Evolutionary conservation across 2,329 filamentous ascomycete genomes (phyloP).

Genomic region (Neurospora sp.): DNA sequence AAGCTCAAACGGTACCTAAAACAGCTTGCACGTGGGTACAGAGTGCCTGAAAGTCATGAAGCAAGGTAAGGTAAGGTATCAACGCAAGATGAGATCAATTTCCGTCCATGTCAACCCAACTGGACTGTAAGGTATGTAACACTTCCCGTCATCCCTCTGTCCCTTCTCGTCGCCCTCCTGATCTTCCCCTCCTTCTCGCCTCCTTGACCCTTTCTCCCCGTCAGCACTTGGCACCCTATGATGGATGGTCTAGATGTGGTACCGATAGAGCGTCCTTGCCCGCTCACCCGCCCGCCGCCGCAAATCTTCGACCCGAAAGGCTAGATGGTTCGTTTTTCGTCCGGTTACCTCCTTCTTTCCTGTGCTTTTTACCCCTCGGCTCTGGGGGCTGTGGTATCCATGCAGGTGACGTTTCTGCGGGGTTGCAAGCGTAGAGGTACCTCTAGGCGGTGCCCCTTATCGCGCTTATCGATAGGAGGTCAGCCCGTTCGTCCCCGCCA

Average conservation of each 20-base stretch:
- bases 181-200: neutral
- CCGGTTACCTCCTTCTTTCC: neutral
- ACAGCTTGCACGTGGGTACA: neutral
- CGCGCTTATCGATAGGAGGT: neutral
- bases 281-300: neutral
- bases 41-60: neutral
- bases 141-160: neutral
- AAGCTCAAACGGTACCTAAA: neutral
- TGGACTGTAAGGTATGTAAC: neutral
- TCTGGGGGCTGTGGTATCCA: neutral
- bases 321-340: too few species aligned
- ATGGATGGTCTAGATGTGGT: neutral
- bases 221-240: neutral
- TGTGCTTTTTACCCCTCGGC: neutral
- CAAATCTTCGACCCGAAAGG: neutral
- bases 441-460: neutral
- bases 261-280: neutral
- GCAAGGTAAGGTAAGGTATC: neutral
- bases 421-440: neutral
- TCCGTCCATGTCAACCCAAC: neutral
- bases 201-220: neutral
- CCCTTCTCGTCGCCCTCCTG: neutral
- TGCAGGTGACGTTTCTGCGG: neutral
- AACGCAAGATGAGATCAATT: neutral
- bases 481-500: neutral